Base-by-base conservation (phyloP, 1,284 basidiomycete genomes). In the Trichosporon coremiiforme region DNA sequence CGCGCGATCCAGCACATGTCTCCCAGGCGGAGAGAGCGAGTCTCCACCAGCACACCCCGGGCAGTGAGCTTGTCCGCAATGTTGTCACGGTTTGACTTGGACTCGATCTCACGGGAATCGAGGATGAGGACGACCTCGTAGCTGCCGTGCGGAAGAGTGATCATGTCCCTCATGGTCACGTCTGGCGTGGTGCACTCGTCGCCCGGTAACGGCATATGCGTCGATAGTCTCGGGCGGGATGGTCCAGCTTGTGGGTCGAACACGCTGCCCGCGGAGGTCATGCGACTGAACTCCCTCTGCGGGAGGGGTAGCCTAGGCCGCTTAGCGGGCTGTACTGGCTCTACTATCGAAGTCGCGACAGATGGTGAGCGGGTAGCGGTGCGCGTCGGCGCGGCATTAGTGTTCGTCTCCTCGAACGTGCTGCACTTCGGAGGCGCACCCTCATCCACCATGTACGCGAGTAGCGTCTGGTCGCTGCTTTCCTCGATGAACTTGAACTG, bases 1-100 rank as follows among this genome's bases (percentile, higher is more conserved):
- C 82, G 79, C 0, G 87, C 87, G 15, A 89, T 79, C 88, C 88
- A 89, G 31, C 86, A 79, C 70, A 86, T 85, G 77, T 89, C 88
- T 4, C 87, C 87, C 7, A 89, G 75, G 35, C 84, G 80, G 41
- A 89, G 75, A 1, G 86, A 83, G 20, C 85, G 76, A 35, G 84
- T 82, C 69, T 86, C 85, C n/a, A 85, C 84, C 17, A 78, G 76
- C 45, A 87, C 74, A 0, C 85, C 85, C 41, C 80, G 77, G 17
- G 78, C 77, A 25, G 73, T 67, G 2, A 85, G 75, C 8, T 75
- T 74, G 22, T 83, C 80, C 3, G 75, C 74, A 15, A 84, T 79
- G 71, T 79, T 80, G 65, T 85, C 83, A 22, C 82, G 76, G 69
- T 79, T 77, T 9, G 77, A 79, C 53, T 76, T 77, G 2, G 81